Evolutionary conservation across 495 filamentous ascomycete genomes (phyloP), one percentile per base, ranked within the genome.

Genomic region (Thermochaetoides thermophila): DNA sequence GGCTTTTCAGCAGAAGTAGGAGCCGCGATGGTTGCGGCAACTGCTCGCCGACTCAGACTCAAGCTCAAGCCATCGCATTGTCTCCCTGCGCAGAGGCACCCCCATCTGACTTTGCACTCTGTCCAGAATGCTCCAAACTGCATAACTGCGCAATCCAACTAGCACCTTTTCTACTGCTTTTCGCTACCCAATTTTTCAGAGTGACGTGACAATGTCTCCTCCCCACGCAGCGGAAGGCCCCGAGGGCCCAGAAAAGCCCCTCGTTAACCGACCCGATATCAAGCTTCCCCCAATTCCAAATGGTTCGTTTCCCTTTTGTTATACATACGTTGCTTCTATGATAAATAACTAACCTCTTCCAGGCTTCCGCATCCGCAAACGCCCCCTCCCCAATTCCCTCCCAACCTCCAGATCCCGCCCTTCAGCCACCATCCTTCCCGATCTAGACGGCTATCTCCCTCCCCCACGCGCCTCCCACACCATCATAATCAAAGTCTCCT

Each of bases 401-500:
- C 25, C 29, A 17, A 9, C 31, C 11, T 4, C 15, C 1, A 27
- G 24, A 23, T 34, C 19, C 32, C 25, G 2, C 23, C 34, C 16
- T 22, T 31, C n/a, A 27, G 21, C 18, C 18, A 18, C 18, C 12
- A 34, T 22, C 7, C 38, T 64, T 61, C 64, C 40, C 72, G 82
- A 34, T 78, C 81, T 9, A 68, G 92, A 51, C 69, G 81, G 77
- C 56, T 73, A 73, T 24, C 60, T 69, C 7, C 30, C 34, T 7
- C 30, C 69, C 57, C 73, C 44, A 63, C 70, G 29, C 73, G 73
- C 40, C 66, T 60, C 56, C 45, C 46, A 51, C 27, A 50, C 51
- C 2, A 36, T 39, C 42, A 46, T 74, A 41, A 64, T 97, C 63
- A 93, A 93, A 59, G 61, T 95, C n/a, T 76, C 78, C 7, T 53